Conservation (phyloP, 495 filamentous ascomycete species). For the Rostrohypoxylon terebratum region DNA sequence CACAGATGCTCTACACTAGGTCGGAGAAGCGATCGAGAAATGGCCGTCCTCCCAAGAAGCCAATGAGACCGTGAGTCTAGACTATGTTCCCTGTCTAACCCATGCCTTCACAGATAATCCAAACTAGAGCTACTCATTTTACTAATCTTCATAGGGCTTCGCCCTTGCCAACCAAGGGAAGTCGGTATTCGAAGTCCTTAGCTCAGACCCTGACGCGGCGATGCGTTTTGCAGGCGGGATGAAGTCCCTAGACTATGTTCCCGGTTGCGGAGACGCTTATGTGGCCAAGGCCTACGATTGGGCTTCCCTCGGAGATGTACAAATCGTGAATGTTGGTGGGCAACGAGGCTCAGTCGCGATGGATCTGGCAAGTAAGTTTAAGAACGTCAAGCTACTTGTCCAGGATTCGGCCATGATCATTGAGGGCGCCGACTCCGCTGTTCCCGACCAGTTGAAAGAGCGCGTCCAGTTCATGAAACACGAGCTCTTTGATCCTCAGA, state of each 20-base stretch:
- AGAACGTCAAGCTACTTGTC: neutral
- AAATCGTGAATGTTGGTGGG: neutral
- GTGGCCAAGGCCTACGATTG: neutral
- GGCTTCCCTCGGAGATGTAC: neutral
- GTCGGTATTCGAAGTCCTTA: neutral
- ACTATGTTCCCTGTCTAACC: neutral
- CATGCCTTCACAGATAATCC: neutral
- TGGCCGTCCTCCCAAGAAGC: neutral
- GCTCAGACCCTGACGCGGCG: neutral
- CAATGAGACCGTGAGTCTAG: neutral
- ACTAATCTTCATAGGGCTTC: neutral
- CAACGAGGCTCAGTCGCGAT: neutral
- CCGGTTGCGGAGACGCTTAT: neutral
- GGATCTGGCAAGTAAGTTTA: neutral
- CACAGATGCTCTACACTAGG: neutral
- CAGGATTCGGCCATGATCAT: neutral
- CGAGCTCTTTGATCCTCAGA: neutral
- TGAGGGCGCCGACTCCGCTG: neutral
- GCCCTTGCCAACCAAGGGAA: neutral
- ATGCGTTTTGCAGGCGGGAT: neutral
- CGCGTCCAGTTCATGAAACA: neutral
- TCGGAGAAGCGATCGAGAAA: neutral
- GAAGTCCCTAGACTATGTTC: neutral
- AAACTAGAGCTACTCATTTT: neutral
- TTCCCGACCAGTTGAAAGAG: neutral